A percentile compares a stretch with the other conserved stretches of the same genome.
Conservation (phyloP, 371 early-diverging fungal species). For the Chytridium lagenaria region DNA sequence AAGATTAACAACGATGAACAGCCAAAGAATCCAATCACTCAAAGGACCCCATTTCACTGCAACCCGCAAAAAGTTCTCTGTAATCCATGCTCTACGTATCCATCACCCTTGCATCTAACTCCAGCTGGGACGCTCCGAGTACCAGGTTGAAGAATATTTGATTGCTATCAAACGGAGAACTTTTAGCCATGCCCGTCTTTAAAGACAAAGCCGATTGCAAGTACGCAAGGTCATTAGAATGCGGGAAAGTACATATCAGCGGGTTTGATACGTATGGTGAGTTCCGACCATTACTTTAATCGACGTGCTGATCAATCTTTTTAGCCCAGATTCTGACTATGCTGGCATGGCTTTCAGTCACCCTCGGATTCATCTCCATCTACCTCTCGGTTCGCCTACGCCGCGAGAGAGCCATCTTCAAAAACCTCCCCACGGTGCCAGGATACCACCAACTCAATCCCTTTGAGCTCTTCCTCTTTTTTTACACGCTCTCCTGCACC, state of each 20-base stretch:
- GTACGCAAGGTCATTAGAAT: neutral
- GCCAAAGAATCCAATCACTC: too few species aligned
- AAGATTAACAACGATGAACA: too few species aligned
- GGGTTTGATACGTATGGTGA: constrained; percentile 3
- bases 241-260: neutral
- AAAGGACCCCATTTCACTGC: too few species aligned
- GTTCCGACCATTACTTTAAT: neutral
- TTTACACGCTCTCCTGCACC: neutral
- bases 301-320: neutral
- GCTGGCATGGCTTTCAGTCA: neutral
- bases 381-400: neutral
- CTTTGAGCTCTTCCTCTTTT: constrained; percentile 13
- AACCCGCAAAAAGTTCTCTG: too few species aligned
- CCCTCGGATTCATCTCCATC: neutral
- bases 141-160: too few species aligned
- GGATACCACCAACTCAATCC: neutral
- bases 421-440: neutral
- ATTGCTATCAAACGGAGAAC: too few species aligned
- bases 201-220: neutral
- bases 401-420: neutral
- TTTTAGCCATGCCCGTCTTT: neutral
- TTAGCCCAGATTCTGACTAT: constrained; percentile 6
- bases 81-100: too few species aligned
- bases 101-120: too few species aligned
- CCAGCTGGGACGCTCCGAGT: too few species aligned